These are phyloP conservation scores for Diaporthe helianthi DNA, from an alignment of 2,329 filamentous ascomycete genomes.

Conservation along the genomic window DNA sequence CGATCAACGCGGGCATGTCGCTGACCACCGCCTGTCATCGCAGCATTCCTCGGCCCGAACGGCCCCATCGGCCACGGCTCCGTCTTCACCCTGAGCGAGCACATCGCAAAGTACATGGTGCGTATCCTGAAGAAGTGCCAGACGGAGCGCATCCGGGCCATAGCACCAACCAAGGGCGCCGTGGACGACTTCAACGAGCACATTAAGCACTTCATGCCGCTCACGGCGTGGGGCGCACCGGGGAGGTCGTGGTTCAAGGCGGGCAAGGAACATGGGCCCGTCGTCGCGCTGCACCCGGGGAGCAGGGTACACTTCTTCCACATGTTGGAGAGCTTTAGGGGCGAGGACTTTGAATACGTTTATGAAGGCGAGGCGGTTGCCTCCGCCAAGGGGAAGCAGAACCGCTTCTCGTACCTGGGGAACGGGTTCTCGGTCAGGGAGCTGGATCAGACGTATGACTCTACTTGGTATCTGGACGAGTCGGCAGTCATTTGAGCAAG, in stretches of 20 bases:
- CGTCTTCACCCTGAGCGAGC: slow-evolving; percentile 58
- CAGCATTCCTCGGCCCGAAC: slow-evolving; percentile 60
- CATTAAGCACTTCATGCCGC: slow-evolving; percentile 58
- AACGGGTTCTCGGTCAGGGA: slow-evolving; percentile 60
- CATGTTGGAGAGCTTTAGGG: slow-evolving; percentile 57
- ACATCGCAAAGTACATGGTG: slow-evolving; percentile 60
- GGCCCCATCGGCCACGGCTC: slow-evolving; percentile 58
- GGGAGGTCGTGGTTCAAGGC: slow-evolving; percentile 61
- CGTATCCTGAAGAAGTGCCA: slow-evolving; percentile 57
- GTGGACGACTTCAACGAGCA: slow-evolving; percentile 60
- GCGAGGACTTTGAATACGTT: slow-evolving; percentile 61
- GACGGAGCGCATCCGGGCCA: slow-evolving; percentile 55
- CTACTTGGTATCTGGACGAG: slow-evolving; percentile 53
- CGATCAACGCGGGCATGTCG: background rate
- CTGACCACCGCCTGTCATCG: slow-evolving; percentile 14
- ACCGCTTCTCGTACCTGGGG: slow-evolving; percentile 59
- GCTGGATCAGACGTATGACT: slow-evolving; percentile 46
- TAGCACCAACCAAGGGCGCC: slow-evolving; percentile 53
- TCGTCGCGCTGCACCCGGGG: slow-evolving; percentile 59
- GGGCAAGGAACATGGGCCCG: slow-evolving; percentile 50
- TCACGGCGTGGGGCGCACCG: slow-evolving; percentile 55
- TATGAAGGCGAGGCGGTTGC: slow-evolving; percentile 43
- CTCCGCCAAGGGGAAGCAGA: slow-evolving; percentile 41
- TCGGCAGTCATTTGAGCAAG: slow-evolving; percentile 28
- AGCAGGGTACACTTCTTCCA: slow-evolving; percentile 60